Evolutionary conservation across 805 yeast genomes (phyloP).

Genomic region (Hanseniaspora lachancei): DNA sequence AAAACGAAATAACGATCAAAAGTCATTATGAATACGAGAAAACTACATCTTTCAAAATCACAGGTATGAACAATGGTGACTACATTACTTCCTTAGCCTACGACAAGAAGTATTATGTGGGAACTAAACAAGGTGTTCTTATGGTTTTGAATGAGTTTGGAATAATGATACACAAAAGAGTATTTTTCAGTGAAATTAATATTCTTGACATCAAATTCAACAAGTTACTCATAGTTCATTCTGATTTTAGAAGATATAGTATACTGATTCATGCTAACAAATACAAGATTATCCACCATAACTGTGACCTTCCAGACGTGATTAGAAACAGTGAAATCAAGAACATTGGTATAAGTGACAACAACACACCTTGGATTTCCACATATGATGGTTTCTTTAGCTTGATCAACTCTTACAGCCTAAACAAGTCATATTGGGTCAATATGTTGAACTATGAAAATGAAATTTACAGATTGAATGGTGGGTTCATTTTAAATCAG

Average conservation of each 20-base stretch:
- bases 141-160: background rate
- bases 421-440: conserved; percentile 6
- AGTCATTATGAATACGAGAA: background rate
- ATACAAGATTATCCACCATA: background rate
- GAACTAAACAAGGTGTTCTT: background rate
- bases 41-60: background rate
- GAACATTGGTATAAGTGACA: conserved; percentile 2
- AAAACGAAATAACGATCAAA: background rate
- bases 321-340: background rate
- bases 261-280: background rate
- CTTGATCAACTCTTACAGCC: conserved; percentile 2
- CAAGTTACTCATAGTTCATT: background rate
- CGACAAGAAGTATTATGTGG: background rate
- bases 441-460: conserved; percentile 1
- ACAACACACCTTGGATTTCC: conserved; percentile 10
- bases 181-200: background rate
- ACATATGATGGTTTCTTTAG: conserved; percentile 1
- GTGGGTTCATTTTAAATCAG: background rate
- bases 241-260: background rate
- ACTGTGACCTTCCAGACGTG: background rate
- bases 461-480: conserved; percentile 2
- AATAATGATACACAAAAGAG: background rate
- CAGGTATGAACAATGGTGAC: background rate
- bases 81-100: background rate
- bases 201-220: background rate